Evolutionary conservation across 176 grass and related monocot species (phyloP), one percentile per base, ranked within the genome.

Genomic region (Alloteropsis semialata): DNA sequence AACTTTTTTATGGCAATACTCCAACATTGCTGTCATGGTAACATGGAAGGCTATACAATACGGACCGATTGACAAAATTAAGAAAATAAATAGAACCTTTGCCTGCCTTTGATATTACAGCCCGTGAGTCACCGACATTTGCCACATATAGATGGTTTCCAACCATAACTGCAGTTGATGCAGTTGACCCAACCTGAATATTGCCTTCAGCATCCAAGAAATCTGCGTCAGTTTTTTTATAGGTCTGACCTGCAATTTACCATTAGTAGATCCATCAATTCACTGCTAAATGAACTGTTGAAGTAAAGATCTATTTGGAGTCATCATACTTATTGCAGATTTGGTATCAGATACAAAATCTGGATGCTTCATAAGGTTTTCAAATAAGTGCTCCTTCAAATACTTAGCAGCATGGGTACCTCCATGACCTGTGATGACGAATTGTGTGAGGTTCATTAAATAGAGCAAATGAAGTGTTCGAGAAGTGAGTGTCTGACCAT

Each of bases 91-190:
- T 8, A 24, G 14, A 59, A 97, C 94, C 94, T 92, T 97, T 92
- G 67, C 94, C 94, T 37, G 89, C 89, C 69, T 88, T 94, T 70
- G 94, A 97, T 79, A 97, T 82, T 55, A 97, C 79, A 81, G 92
- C 82, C 62, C 94, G 89, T 81, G 94, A 94, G 84, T 97, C 94
- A 46, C 94, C 94, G 90, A 97, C 92, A 92, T 97, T 97, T 42
- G 89, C 94, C 69, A 97, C 94, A 80, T 80, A 97, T 25, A 97
- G 81, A 73, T 84, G 87, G 65, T 88, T 97, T 67, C 79, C 92
- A 79, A 97, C 69, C 17, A 97, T 82, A 77, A 97, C 55, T 64
- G 94, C 94, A 50, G 94, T 90, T 67, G 92, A 97, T 45, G 94
- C 94, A 69, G 94, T 97, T 8, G 94, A 97, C 10, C 94, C 94